These are phyloP conservation scores for Rhodamnia argentea DNA, from an alignment of 345 rosid genomes.

Conservation along the genomic window DNA sequence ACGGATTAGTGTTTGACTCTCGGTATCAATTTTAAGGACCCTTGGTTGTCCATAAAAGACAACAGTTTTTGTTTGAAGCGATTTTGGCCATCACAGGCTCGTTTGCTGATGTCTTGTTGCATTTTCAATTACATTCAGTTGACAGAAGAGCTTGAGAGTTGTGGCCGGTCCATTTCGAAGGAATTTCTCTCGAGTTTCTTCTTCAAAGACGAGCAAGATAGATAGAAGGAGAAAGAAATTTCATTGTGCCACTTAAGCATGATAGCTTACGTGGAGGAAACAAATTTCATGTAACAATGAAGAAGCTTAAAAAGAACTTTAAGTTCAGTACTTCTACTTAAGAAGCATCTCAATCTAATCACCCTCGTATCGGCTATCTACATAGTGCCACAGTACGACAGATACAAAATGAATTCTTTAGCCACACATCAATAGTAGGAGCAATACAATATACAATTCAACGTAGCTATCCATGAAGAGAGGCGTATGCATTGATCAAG, in stretches of 20 bases:
- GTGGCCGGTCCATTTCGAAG: background rate
- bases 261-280: background rate
- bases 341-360: background rate
- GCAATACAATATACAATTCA: background rate
- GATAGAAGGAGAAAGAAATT: background rate
- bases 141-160: background rate
- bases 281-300: background rate
- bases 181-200: background rate
- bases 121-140: background rate
- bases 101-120: background rate
- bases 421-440: background rate
- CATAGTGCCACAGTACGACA: background rate
- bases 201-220: background rate
- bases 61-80: background rate
- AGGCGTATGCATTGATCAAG: constrained; percentile 50
- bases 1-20: background rate
- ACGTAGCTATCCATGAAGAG: constrained; percentile 22
- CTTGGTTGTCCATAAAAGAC: background rate
- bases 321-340: background rate
- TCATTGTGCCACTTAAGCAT: too few species aligned
- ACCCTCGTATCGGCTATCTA: background rate
- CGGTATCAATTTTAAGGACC: background rate
- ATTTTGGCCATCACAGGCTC: background rate
- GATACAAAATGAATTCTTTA: background rate
- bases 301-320: background rate